These are phyloP conservation scores for Aspergillus udagawae DNA, from an alignment of 2,329 filamentous ascomycete species.

Conservation along the genomic window DNA sequence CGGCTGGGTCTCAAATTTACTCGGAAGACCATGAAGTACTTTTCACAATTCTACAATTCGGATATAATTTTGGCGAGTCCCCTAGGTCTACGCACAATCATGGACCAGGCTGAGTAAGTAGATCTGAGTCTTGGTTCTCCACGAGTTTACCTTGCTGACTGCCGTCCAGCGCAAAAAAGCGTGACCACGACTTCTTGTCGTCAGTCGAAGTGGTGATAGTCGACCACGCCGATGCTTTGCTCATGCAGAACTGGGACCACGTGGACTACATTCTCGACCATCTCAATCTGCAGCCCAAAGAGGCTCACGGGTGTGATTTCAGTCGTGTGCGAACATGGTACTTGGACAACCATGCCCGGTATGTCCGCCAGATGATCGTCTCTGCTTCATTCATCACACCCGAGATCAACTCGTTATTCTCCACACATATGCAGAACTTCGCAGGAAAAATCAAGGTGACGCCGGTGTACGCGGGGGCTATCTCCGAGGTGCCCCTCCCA, in stretches of 20 bases:
- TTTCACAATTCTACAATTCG: constrained; percentile 91
- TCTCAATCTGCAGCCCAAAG: constrained; percentile 83
- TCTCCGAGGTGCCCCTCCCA: constrained; percentile 62
- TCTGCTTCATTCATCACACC: constrained; percentile 81
- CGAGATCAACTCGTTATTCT: constrained; percentile 77
- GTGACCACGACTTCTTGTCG: constrained; percentile 85
- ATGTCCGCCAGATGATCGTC: constrained; percentile 81
- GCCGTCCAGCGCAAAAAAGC: constrained; percentile 52
- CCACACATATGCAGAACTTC: constrained; percentile 72
- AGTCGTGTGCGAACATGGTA: constrained; percentile 88
- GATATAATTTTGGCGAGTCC: constrained; percentile 92
- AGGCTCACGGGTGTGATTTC: constrained; percentile 90
- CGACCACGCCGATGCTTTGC: constrained; percentile 86
- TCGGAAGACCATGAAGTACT: constrained; percentile 90
- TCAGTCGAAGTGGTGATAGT: constrained; percentile 88
- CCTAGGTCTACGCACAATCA: constrained; percentile 82
- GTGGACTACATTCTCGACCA: constrained; percentile 88
- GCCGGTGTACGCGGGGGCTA: constrained; percentile 64
- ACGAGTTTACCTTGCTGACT: not conserved
- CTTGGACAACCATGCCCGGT: constrained; percentile 75
- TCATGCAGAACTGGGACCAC: constrained; percentile 99
- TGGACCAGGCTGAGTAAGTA: constrained; percentile 69
- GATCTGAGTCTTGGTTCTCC: constrained; percentile 10
- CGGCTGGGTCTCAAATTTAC: constrained; percentile 95
- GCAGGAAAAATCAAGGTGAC: constrained; percentile 73